phyloP scores from a whole-genome alignment of 2,329 filamentous ascomycete genomes.

The Sarocladium kiliense region DNA sequence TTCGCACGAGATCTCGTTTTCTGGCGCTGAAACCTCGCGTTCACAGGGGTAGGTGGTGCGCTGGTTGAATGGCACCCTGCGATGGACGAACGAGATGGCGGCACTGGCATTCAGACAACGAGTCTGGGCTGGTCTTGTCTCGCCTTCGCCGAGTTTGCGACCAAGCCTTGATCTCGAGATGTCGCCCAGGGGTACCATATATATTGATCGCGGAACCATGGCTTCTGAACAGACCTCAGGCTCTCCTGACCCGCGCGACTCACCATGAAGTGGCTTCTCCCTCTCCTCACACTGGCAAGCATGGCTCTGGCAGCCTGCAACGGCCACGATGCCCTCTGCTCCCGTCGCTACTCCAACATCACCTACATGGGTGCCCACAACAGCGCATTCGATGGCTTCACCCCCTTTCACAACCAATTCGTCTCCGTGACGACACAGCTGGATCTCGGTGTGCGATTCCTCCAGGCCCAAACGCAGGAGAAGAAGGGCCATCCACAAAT shows the following conservation, averaged over 20 bases:
- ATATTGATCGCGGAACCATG: not conserved
- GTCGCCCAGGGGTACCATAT: not conserved
- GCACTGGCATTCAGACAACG: not conserved
- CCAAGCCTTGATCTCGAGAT: not conserved
- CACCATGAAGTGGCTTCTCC: not conserved
- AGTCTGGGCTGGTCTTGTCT: not conserved
- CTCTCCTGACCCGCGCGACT: not conserved
- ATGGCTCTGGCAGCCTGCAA: conserved; percentile 43
- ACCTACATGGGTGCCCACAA: conserved; percentile 79
- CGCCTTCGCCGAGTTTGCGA: not conserved
- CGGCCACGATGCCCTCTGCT: conserved; percentile 55
- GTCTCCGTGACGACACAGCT: conserved; percentile 64
- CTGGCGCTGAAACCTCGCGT: not conserved
- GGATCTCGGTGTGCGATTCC: conserved; percentile 66
- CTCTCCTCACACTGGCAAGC: conserved; percentile 14
- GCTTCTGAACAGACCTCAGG: not conserved
- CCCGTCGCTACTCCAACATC: conserved; percentile 73
- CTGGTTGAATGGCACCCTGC: not conserved
- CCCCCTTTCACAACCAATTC: conserved; percentile 74
- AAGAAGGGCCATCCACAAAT: conserved; percentile 38
- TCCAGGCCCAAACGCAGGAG: conserved; percentile 57
- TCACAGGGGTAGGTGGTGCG: not conserved
- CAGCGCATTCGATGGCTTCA: conserved; percentile 63
- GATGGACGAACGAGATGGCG: not conserved
- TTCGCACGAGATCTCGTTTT: not conserved